Evolutionary conservation across 2,329 filamentous ascomycete genomes (phyloP), one percentile per base, ranked within the genome.

Genomic region (Seiridium unicorne): DNA sequence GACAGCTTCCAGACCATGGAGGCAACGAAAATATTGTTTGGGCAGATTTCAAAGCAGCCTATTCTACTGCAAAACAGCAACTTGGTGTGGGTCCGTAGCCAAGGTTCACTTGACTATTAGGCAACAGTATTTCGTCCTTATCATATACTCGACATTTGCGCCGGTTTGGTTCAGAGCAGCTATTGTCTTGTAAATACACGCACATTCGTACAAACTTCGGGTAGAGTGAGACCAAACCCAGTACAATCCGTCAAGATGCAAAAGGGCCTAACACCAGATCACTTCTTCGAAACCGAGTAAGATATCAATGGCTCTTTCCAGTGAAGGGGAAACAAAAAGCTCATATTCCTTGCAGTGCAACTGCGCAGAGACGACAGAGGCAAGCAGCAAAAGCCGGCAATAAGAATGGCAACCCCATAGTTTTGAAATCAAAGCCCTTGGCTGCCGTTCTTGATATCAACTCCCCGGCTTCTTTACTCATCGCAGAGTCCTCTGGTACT

Each of bases 261-360:
- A 9, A 84, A 86, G 64, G 90, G 90, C 35, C 83, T 85, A 55
- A 86, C 96, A 70, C 84, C 88, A 56, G 88, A 90, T 36, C 87
- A 95, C 71, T 98, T 96, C 80, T 98, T 98, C 72, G 91, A 97
- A 76, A 96, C 93, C 36, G 90, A 93, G 92, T 95, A 78, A 76
- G 88, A 32, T 51, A 42, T 53, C 2, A 26, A 44, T 44, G 7
- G 8, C 18, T 11, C 10, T 31, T 18, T 38, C 31, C 4, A 4
- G 56, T 26, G 35, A 47, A 42, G 36, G 48, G 51, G 66, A 77
- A 49, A 73, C 72, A 64, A 79, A 83, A 66, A 78, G 78, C 62
- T 75, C 78, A 61, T 78, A 51, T 49, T 18, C 18, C n/a, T n/a
- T 11, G 56, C 60, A 86, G 83, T 69, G 82, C 81, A 18, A 76